Base-by-base conservation (phyloP, 495 filamentous ascomycete species). In the Venustampulla echinocandica region DNA sequence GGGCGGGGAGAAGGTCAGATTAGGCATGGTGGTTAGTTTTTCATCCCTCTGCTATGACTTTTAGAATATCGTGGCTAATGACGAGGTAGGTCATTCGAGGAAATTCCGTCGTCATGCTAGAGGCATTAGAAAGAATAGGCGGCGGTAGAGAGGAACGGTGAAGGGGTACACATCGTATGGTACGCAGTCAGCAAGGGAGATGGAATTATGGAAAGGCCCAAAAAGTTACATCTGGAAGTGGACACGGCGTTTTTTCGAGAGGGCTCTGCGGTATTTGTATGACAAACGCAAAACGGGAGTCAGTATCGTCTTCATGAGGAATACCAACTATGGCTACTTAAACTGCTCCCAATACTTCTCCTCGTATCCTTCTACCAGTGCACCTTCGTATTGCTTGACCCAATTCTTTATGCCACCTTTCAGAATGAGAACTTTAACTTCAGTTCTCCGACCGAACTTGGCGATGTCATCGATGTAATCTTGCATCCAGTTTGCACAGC, bases 31-130 rank as follows among this genome's bases (percentile, higher is more conserved):
- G 52, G 93, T 95, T 79, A 45, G 84, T 73, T 24, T 27, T 15
- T 0, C 20, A 14, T 19, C 10, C 7, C 18, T 44, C 33, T 33
- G 14, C 1, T 18, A 15, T n/a, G 28, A 18, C 11, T 22, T 41
- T 21, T 24, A 25, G 21, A 18, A 20, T 30, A 22, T 4, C 32
- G 15, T 10, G 2, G 30, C 49, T 50, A 32, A 57, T 44, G 33
- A 24, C 20, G 54, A 35, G 17, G 11, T 48, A 77, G 73, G 71
- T 75, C 53, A 95, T 96, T 56, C 83, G 90, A 50, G 90, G 90
- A 45, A 96, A 96, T 67, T 94, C 88, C 4, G 87, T 96, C 7
- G 87, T 95, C 35, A 95, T 95, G 87, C 74, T 96, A 20, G 90
- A 96, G 74, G 87, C 86, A 28, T 59, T 78, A 19, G 74, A 78